Percentiles rank a stretch among this genome's conserved stretches.
phyloP scores from a whole-genome alignment of 805 yeast species.

The Limtongia smithiae region DNA sequence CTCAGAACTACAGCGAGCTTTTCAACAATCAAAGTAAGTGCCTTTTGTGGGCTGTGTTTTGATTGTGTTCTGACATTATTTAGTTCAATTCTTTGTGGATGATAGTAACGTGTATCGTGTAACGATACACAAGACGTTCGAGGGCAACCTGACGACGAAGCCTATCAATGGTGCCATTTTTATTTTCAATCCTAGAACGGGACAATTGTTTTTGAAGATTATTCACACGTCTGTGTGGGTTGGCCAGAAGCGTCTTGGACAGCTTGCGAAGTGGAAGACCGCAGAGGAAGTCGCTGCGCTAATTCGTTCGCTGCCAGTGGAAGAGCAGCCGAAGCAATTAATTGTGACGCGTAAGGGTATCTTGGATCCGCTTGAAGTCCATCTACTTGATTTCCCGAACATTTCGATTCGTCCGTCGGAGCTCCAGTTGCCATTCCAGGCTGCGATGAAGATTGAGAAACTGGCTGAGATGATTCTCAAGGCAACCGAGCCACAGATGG shows the following conservation, averaged over 20 bases:
- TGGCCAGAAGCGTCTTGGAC: constrained; percentile 91
- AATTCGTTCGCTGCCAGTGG: constrained; percentile 80
- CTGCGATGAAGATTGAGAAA: constrained; percentile 78
- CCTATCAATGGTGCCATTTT: constrained; percentile 93
- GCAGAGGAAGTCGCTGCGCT: constrained; percentile 96
- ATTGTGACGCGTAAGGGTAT: constrained; percentile 88
- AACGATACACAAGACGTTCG: constrained; percentile 83
- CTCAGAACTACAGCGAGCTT: constrained; percentile 84
- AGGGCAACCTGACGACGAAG: constrained; percentile 87
- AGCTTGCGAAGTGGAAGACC: constrained; percentile 94
- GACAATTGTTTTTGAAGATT: constrained; percentile 82
- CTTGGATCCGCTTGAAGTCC: constrained; percentile 92
- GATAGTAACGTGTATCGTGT: constrained; percentile 94
- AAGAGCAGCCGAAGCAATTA: constrained; percentile 91
- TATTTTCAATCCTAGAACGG: constrained; percentile 83
- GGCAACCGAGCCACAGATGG: constrained; percentile 93
- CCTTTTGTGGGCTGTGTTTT: not conserved
- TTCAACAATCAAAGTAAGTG: constrained; percentile 62
- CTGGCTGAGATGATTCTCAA: constrained; percentile 71
- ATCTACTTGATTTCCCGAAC: constrained; percentile 94
- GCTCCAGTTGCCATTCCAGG: constrained; percentile 80
- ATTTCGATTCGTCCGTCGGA: constrained; percentile 87
- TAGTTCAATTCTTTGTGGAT: constrained; percentile 75
- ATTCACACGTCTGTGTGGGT: constrained; percentile 95
- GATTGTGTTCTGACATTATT: not conserved